phyloP scores from a whole-genome alignment of 768 basidiomycete genomes.

The Suillus americanus region DNA sequence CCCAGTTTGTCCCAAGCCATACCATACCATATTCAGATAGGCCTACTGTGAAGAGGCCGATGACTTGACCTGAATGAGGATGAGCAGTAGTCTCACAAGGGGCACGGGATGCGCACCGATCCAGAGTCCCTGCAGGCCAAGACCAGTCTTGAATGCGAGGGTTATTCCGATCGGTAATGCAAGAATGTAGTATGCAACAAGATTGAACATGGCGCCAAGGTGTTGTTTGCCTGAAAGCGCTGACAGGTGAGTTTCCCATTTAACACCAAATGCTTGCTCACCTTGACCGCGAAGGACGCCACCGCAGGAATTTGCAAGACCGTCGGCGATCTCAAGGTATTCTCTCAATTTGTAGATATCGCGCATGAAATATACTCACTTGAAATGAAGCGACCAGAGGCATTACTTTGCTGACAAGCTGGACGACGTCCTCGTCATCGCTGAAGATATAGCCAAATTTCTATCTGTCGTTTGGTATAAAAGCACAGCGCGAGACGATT shows the following conservation, averaged over 20 bases:
- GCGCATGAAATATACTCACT: slow-evolving; percentile 21
- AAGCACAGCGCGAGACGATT: background rate
- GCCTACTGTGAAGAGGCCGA: slow-evolving; percentile 72
- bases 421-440: slow-evolving; percentile 55
- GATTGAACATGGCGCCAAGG: slow-evolving; percentile 72
- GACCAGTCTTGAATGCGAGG: slow-evolving; percentile 44
- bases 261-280: slow-evolving; percentile 10
- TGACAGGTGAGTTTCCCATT: slow-evolving; percentile 8
- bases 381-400: slow-evolving; percentile 57
- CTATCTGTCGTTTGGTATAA: slow-evolving; percentile 21
- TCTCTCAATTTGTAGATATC: background rate
- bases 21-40: slow-evolving; percentile 65
- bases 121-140: slow-evolving; percentile 54
- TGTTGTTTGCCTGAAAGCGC: slow-evolving; percentile 50
- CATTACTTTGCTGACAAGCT: slow-evolving; percentile 49
- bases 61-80: slow-evolving; percentile 56
- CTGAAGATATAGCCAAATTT: slow-evolving; percentile 70
- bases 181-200: slow-evolving; percentile 60
- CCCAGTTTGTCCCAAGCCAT: slow-evolving; percentile 51
- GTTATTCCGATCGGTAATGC: slow-evolving; percentile 53
- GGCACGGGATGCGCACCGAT: slow-evolving; percentile 32
- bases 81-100: slow-evolving; percentile 12
- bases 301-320: slow-evolving; percentile 50
- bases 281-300: slow-evolving; percentile 51
- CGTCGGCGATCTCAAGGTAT: slow-evolving; percentile 46